Conservation (phyloP, 2,329 filamentous ascomycete species). For the Mycogone perniciosa region DNA sequence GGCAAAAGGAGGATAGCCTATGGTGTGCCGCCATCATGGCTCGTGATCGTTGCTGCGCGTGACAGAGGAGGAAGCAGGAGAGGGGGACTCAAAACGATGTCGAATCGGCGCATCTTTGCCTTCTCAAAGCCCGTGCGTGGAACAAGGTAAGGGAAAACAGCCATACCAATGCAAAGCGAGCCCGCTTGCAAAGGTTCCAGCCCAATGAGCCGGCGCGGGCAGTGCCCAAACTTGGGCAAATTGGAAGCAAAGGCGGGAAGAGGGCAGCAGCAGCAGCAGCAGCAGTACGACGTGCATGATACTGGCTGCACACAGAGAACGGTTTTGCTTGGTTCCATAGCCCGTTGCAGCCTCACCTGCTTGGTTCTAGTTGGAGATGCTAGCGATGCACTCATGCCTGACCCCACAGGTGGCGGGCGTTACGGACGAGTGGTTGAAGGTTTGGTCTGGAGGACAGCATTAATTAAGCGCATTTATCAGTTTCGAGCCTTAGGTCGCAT, state of each 20-base stretch:
- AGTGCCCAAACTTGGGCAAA: not conserved
- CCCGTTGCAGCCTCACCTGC: constrained; percentile 7
- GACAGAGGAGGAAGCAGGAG: not conserved
- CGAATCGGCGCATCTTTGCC: not conserved
- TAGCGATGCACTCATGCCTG: constrained; percentile 11
- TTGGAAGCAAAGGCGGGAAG: not conserved
- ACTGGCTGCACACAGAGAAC: not conserved
- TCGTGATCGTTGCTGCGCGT: not conserved
- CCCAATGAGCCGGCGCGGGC: not conserved
- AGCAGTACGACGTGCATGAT: not conserved
- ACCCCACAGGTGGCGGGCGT: constrained; percentile 3
- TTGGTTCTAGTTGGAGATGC: constrained; percentile 1
- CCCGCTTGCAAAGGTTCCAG: not conserved
- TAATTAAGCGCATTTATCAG: too few species aligned
- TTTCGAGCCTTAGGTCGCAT: too few species aligned
- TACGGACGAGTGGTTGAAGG: too few species aligned
- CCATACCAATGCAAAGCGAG: too few species aligned
- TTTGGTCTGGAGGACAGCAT: too few species aligned
- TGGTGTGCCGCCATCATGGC: not conserved
- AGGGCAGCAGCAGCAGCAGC: not conserved
- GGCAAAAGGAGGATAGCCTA: not conserved
- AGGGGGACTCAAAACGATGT: not conserved
- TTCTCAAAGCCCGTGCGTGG: not conserved
- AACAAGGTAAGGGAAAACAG: too few species aligned
- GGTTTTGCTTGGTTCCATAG: not conserved